Percentiles rank a stretch among this genome's conserved stretches.
phyloP scores from a whole-genome alignment of 176 grass and related monocot species.

The Carex pumila region DNA sequence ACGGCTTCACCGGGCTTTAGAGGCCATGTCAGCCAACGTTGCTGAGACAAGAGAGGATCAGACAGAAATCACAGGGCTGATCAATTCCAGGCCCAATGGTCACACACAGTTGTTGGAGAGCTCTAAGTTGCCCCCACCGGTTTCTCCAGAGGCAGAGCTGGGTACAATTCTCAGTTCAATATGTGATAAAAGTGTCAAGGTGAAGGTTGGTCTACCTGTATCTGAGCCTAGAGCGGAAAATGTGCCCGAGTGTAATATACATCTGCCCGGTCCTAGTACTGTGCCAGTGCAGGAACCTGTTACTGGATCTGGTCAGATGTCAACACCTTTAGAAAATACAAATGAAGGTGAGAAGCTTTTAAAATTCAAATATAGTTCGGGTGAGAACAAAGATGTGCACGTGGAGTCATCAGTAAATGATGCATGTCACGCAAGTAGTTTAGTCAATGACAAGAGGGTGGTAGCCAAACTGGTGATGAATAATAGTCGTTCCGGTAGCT shows the following conservation, averaged over 20 bases:
- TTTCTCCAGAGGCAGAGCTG: not conserved
- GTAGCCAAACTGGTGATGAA: not conserved
- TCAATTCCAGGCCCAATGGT: constrained; percentile 25
- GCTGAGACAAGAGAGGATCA: constrained; percentile 37
- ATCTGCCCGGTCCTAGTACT: not conserved
- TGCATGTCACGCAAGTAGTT: not conserved
- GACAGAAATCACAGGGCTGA: constrained; percentile 28
- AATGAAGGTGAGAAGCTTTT: constrained; percentile 20
- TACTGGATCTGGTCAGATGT: constrained; percentile 25
- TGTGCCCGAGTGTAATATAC: not conserved
- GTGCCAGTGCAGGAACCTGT: not conserved
- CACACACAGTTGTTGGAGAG: constrained; percentile 4
- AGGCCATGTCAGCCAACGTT: constrained; percentile 95
- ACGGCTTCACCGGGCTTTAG: constrained; percentile 91
- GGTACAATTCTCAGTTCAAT: constrained; percentile 7
- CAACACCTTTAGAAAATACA: constrained; percentile 26
- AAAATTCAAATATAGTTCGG: constrained; percentile 21
- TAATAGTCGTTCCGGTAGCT: not conserved
- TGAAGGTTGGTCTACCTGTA: not conserved
- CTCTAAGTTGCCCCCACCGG: not conserved
- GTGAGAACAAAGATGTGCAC: constrained; percentile 29
- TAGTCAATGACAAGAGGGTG: not conserved
- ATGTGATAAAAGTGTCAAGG: constrained; percentile 25
- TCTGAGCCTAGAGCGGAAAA: not conserved
- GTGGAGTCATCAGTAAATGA: constrained; percentile 6